Conservation (phyloP, 2,329 filamentous ascomycete genomes). For the Metarhizium guizhouense region DNA sequence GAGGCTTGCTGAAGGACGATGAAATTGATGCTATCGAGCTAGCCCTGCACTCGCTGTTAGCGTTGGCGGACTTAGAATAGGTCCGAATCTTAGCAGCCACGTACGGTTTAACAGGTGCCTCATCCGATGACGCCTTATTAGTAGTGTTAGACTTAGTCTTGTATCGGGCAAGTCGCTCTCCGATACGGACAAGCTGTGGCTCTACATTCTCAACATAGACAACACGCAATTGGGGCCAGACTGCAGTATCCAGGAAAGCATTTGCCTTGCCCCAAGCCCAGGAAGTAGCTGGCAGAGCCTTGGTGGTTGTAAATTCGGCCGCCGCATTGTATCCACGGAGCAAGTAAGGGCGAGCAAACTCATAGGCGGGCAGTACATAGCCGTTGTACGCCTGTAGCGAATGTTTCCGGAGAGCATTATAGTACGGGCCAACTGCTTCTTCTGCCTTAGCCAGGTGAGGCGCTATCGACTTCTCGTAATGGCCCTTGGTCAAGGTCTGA, state of each 20-base stretch:
- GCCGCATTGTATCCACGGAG: conserved; percentile 57
- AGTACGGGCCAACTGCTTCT: conserved; percentile 59
- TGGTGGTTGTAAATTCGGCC: conserved; percentile 58
- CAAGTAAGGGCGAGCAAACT: conserved; percentile 64
- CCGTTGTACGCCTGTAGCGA: conserved; percentile 61
- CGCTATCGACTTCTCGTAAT: conserved; percentile 63
- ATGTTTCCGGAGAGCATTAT: conserved; percentile 53
- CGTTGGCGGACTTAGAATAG: background rate
- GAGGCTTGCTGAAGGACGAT: conserved; percentile 26
- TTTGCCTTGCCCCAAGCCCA: conserved; percentile 62
- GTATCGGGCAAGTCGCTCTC: conserved; percentile 76
- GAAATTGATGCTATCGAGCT: conserved; percentile 15
- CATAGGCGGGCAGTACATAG: conserved; percentile 67
- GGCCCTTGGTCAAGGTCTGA: conserved; percentile 47
- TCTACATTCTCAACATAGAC: conserved; percentile 90
- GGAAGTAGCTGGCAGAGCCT: conserved; percentile 61
- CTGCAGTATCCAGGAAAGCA: conserved; percentile 61
- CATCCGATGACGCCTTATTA: conserved; percentile 6
- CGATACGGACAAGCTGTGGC: conserved; percentile 87
- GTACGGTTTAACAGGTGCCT: background rate
- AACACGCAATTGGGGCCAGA: conserved; percentile 74
- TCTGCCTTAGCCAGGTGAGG: conserved; percentile 62
- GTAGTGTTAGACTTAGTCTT: conserved; percentile 30
- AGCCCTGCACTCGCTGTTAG: background rate
- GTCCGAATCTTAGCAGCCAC: background rate